phyloP scores from a whole-genome alignment of 805 yeast species.

The Teunomyces cretensis region DNA sequence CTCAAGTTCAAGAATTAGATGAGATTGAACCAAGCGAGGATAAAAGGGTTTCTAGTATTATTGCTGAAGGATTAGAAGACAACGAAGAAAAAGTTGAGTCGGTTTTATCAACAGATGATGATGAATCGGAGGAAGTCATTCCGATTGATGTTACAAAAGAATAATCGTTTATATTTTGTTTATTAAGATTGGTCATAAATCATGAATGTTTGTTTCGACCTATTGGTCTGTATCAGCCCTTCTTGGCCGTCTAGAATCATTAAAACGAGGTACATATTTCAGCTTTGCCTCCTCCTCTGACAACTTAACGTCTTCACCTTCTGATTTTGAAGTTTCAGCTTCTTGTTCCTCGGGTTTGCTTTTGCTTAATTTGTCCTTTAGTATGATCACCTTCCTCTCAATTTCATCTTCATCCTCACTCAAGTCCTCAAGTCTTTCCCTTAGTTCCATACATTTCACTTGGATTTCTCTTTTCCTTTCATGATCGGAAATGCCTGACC shows the following conservation, averaged over 20 bases:
- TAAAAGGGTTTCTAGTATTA: too few species aligned
- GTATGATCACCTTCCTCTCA: conserved; percentile 17
- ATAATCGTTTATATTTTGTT: not conserved
- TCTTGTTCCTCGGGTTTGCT: not conserved
- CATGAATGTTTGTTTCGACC: not conserved
- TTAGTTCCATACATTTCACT: conserved; percentile 47
- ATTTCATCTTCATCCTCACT: conserved; percentile 33
- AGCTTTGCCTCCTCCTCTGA: not conserved
- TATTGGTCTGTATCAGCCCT: not conserved
- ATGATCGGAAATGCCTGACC: conserved; percentile 32
- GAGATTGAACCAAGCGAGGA: too few species aligned
- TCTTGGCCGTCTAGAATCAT: not conserved
- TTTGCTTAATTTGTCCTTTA: conserved; percentile 17
- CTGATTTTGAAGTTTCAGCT: not conserved
- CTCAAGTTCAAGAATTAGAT: too few species aligned
- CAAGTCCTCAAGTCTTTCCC: conserved; percentile 53
- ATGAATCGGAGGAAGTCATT: not conserved
- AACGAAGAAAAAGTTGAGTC: too few species aligned
- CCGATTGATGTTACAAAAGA: not conserved
- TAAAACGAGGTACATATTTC: not conserved
- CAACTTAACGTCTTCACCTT: too few species aligned
- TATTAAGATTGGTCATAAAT: not conserved
- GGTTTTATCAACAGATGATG: not conserved
- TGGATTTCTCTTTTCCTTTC: conserved; percentile 40
- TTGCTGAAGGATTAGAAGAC: too few species aligned